Conservation (phyloP, 768 basidiomycete species). For the Pholiota molesta region DNA sequence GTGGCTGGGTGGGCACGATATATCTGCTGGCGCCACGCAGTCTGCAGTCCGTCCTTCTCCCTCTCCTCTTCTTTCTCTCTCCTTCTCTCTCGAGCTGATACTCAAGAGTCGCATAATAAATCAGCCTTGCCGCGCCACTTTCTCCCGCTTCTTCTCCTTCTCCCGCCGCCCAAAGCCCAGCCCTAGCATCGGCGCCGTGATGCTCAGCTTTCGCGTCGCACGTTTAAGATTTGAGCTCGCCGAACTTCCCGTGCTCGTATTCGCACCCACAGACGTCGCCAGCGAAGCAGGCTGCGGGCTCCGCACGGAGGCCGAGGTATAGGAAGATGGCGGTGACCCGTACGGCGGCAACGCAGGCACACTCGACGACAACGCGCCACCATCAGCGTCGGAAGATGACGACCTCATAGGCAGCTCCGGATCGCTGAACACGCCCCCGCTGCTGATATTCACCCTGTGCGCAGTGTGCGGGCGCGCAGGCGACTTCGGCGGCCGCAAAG, state of each 20-base stretch:
- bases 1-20: conserved; percentile 7
- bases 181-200: conserved; percentile 62
- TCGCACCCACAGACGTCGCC: conserved; percentile 22
- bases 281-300: conserved; percentile 17
- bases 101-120: neutral
- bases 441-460: conserved; percentile 20
- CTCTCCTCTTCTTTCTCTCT: neutral
- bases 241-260: conserved; percentile 26
- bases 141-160: conserved; percentile 43
- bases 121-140: neutral
- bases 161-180: conserved; percentile 61
- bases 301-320: neutral
- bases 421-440: conserved; percentile 18
- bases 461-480: conserved; percentile 4
- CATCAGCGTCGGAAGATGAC: conserved; percentile 11
- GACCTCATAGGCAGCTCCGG: conserved; percentile 13
- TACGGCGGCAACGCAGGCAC: neutral
- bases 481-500: conserved; percentile 11
- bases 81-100: neutral
- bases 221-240: conserved; percentile 26
- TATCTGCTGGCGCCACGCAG: neutral
- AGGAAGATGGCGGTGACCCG: neutral
- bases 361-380: neutral
- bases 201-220: conserved; percentile 68
- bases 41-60: neutral